Conservation (phyloP, 2,329 filamentous ascomycete species). For the Sclerotinia trifoliorum region DNA sequence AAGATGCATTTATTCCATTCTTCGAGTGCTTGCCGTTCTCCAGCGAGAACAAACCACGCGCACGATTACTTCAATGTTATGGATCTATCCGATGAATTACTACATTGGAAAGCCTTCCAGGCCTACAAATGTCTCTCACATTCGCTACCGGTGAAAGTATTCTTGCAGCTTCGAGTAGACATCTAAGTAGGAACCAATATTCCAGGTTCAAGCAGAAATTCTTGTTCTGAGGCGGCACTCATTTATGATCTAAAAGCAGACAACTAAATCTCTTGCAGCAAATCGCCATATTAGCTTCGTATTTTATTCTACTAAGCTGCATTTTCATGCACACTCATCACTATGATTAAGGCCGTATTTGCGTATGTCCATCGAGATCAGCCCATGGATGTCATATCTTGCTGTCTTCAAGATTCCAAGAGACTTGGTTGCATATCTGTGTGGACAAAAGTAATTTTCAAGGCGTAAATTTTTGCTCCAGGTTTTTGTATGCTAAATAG, state of each 20-base stretch:
- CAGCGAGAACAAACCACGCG: not conserved
- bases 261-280: not conserved
- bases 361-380: not conserved
- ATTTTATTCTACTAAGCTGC: not conserved
- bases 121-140: not conserved
- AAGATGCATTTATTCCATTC: not conserved
- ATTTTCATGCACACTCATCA: not conserved
- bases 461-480: not conserved
- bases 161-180: not conserved
- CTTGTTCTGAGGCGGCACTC: not conserved
- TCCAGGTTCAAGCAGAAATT: no score
- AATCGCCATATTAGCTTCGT: not conserved
- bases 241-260: not conserved
- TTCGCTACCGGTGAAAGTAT: not conserved
- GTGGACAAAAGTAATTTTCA: not conserved
- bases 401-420: not conserved
- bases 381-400: not conserved
- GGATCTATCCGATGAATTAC: not conserved
- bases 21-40: not conserved
- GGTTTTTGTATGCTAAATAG: not conserved
- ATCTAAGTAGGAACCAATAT: not conserved
- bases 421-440: not conserved
- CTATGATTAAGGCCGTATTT: not conserved
- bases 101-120: not conserved
- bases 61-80: not conserved